Conservation (phyloP, 2,329 filamentous ascomycete genomes). For the Colletotrichum tropicicola region DNA sequence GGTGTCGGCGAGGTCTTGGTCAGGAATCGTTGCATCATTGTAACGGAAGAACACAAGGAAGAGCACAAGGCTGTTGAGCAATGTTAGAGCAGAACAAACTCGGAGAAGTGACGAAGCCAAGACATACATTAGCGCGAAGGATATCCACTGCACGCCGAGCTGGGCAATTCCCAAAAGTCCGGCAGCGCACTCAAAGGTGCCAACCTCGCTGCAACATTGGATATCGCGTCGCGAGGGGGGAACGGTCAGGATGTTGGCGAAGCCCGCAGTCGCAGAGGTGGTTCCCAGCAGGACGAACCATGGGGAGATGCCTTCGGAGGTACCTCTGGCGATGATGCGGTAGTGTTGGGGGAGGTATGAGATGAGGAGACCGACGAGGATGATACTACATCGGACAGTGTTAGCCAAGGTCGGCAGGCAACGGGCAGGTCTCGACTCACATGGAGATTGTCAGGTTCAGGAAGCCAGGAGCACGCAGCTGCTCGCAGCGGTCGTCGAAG, state of each 20-base stretch:
- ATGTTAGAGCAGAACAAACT: not conserved
- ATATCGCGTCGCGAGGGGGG: conserved; percentile 86
- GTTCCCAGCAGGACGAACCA: conserved; percentile 96
- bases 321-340: conserved; percentile 85
- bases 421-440: conserved; percentile 44
- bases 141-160: conserved; percentile 90
- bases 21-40: conserved; percentile 58
- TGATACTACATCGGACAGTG: conserved; percentile 58
- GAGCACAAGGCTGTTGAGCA: conserved; percentile 76
- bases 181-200: conserved; percentile 82
- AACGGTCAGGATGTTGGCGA: conserved; percentile 91
- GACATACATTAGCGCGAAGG: conserved; percentile 89
- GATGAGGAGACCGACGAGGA: conserved; percentile 86
- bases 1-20: conserved; percentile 58
- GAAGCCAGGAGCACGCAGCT: conserved; percentile 61
- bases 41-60: conserved; percentile 94
- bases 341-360: conserved; percentile 96
- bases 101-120: not conserved
- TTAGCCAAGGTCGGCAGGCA: conserved; percentile 29
- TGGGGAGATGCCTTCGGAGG: conserved; percentile 93
- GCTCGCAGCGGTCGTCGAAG: conserved; percentile 55
- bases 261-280: conserved; percentile 86
- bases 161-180: conserved; percentile 90
- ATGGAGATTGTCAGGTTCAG: conserved; percentile 65
- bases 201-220: conserved; percentile 84